phyloP scores from a whole-genome alignment of 192 early-diverging fungal species.

The Geosiphon pyriformis region DNA sequence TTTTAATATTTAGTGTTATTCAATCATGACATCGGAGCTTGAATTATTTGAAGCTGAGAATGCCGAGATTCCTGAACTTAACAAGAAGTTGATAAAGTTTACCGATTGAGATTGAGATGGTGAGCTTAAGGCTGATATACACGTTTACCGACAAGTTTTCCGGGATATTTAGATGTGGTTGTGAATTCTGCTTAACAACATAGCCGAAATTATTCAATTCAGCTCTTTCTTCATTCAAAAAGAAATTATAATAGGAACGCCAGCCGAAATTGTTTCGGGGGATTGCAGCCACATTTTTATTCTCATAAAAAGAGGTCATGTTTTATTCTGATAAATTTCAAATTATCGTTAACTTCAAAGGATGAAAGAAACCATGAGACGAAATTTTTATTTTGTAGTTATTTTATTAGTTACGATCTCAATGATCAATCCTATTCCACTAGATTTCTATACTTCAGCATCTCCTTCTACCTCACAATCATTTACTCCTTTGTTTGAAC shows the following conservation, averaged over 20 bases:
- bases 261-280: background rate
- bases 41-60: too few species aligned
- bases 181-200: too few species aligned
- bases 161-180: too few species aligned
- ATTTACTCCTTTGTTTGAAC: background rate
- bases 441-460: too few species aligned
- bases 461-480: too few species aligned
- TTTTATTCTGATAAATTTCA: constrained; percentile 1
- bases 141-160: too few species aligned
- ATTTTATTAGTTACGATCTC: constrained; percentile 12
- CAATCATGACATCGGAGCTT: too few species aligned
- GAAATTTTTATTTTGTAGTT: background rate
- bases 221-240: too few species aligned
- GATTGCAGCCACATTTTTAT: background rate
- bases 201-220: too few species aligned
- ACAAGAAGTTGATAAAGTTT: background rate
- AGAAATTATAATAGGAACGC: background rate
- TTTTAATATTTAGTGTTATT: too few species aligned
- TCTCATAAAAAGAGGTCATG: background rate
- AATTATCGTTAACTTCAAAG: constrained; percentile 4
- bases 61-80: background rate
- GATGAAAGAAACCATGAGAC: background rate
- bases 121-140: background rate
- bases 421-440: constrained; percentile 11
- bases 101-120: background rate